These are phyloP conservation scores for Mrakiaceae sp. DNA, from an alignment of 1,284 basidiomycete genomes.

Conservation along the genomic window DNA sequence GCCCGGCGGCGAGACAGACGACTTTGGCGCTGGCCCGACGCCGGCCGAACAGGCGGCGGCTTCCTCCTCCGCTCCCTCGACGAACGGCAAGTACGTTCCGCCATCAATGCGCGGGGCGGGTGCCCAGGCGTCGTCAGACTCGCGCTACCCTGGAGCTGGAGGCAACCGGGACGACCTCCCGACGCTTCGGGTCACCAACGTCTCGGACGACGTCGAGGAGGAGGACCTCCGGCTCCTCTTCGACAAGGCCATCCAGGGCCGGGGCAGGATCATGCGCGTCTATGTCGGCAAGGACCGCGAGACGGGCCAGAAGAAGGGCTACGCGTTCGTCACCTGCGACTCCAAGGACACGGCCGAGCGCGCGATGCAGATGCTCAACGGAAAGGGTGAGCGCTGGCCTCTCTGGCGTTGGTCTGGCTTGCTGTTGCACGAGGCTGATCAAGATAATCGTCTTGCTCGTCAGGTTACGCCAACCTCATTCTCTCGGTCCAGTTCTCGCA, in stretches of 20 bases:
- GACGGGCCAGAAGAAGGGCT: conserved; percentile 90
- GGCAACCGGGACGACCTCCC: conserved; percentile 74
- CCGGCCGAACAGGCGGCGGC: conserved; percentile 32
- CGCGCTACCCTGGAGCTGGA: conserved; percentile 46
- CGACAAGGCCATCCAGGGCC: conserved; percentile 35
- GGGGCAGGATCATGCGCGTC: conserved; percentile 75
- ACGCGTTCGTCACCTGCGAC: conserved; percentile 93
- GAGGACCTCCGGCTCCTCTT: conserved; percentile 90
- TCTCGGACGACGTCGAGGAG: conserved; percentile 90
- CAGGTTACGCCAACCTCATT: conserved; percentile 69
- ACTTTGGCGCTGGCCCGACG: conserved; percentile 45
- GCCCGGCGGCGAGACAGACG: conserved; percentile 1
- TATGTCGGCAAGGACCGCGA: conserved; percentile 94
- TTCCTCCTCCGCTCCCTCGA: conserved; percentile 24
- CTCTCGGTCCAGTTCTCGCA: conserved; percentile 73
- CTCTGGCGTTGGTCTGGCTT: neutral
- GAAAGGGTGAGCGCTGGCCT: conserved; percentile 46
- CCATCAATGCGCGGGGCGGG: conserved; percentile 52
- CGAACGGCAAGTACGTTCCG: conserved; percentile 79
- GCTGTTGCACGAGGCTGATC: neutral
- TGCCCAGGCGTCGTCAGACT: conserved; percentile 6
- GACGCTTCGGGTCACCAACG: conserved; percentile 93
- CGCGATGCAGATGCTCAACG: conserved; percentile 89
- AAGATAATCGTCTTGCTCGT: neutral
- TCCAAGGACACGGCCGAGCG: conserved; percentile 64